Conservation (phyloP, 257 asterid species). For the Marsdenia floribunda region DNA sequence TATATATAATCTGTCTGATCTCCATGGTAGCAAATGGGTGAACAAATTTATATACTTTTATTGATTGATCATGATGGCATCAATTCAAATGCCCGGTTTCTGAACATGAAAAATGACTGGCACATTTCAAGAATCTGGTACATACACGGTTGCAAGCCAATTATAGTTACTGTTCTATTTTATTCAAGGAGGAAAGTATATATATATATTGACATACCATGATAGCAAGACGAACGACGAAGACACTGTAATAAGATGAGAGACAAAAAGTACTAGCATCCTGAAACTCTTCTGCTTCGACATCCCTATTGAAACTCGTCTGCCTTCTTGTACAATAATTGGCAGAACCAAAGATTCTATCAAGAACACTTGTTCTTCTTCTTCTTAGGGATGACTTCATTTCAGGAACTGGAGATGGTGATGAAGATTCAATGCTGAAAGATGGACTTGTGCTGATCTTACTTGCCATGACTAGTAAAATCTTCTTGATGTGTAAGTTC, state of each 20-base stretch:
- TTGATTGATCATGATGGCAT: background rate
- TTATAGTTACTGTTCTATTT: background rate
- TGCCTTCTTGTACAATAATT: conserved; percentile 22
- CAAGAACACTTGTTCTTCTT: conserved; percentile 9
- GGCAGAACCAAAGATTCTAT: conserved; percentile 27
- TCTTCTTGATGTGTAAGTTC: conserved; percentile 11
- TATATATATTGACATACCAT: conserved; percentile 41
- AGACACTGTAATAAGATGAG: conserved; percentile 72
- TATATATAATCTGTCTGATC: background rate
- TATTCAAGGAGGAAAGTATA: background rate
- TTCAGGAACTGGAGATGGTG: conserved; percentile 22
- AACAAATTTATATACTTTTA: background rate
- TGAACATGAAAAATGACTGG: background rate
- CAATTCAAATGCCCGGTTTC: background rate
- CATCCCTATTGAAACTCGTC: conserved; percentile 39
- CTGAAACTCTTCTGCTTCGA: conserved; percentile 61
- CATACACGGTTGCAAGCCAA: background rate
- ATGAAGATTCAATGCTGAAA: conserved; percentile 23
- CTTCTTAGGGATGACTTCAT: conserved; percentile 22
- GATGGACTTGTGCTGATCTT: conserved; percentile 9
- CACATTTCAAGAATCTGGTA: conserved; percentile 5
- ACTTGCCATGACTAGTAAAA: conserved; percentile 10
- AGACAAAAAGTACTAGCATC: conserved; percentile 53
- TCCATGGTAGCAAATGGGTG: background rate
- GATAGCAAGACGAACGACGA: conserved; percentile 93